Evolutionary conservation across 2,329 filamentous ascomycete genomes (phyloP).

Genomic region (Penicillium oxalicum): DNA sequence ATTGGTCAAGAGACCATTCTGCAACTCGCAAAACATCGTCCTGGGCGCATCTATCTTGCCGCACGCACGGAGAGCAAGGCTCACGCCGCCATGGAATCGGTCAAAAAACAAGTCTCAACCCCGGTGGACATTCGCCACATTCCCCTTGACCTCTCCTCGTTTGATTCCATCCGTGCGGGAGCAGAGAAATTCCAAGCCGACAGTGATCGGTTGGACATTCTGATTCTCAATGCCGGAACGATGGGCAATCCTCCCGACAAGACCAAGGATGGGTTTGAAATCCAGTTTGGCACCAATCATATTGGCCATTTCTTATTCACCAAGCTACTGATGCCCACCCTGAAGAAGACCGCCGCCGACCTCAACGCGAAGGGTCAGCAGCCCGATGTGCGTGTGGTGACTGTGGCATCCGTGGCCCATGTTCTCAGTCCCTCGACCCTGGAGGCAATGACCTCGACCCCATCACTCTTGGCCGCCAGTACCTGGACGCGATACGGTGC

Average conservation of each 20-base stretch:
- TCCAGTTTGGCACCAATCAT: conserved; percentile 45
- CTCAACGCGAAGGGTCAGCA: conserved; percentile 26
- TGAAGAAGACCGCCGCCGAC: conserved; percentile 31
- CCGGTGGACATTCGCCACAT: conserved; percentile 41
- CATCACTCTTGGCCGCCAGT: conserved; percentile 28
- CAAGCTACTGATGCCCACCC: conserved; percentile 38
- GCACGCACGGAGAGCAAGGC: conserved; percentile 44
- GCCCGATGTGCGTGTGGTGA: conserved; percentile 29
- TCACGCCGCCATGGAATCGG: conserved; percentile 41
- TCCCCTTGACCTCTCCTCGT: conserved; percentile 47
- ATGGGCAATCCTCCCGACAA: conserved; percentile 38
- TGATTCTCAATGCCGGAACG: conserved; percentile 45
- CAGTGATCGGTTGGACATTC: conserved; percentile 39
- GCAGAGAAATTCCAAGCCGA: conserved; percentile 38
- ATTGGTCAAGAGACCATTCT: conserved; percentile 45
- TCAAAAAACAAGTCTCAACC: conserved; percentile 29
- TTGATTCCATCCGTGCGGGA: conserved; percentile 44
- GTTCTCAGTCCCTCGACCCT: conserved; percentile 28
- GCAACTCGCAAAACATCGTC: conserved; percentile 47
- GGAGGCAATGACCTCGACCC: conserved; percentile 34
- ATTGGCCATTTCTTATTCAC: conserved; percentile 43
- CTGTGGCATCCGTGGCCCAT: conserved; percentile 34
- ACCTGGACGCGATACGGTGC: conserved; percentile 46
- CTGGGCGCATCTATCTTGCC: conserved; percentile 51
- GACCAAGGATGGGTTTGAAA: conserved; percentile 40